Percentiles rank a stretch among this genome's conserved stretches.
phyloP scores from a whole-genome alignment of 169 alveolate genomes.

The Babesia sp. region DNA sequence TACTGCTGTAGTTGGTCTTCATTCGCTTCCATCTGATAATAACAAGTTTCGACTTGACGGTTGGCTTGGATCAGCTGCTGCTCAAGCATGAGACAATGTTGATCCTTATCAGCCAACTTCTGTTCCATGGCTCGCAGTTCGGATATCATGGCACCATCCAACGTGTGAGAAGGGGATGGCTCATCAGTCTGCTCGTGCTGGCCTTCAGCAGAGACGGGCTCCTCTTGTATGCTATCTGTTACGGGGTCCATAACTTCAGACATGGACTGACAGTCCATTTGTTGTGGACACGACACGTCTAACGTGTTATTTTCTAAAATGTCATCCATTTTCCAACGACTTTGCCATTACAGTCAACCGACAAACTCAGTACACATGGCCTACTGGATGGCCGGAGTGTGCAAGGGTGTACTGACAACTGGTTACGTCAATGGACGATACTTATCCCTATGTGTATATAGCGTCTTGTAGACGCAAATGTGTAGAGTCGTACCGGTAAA shows the following conservation, averaged over 20 bases:
- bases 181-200: not conserved
- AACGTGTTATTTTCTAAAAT: too few relatives aligned
- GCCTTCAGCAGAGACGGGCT: not conserved
- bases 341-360: too few relatives aligned
- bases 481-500: not conserved
- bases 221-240: not conserved
- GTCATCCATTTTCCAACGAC: too few relatives aligned
- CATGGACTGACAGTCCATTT: too few relatives aligned
- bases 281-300: too few relatives aligned
- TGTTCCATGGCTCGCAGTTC: not conserved
- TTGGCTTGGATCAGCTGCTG: slow-evolving; percentile 31
- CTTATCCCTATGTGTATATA: too few relatives aligned
- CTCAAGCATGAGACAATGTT: slow-evolving; percentile 6
- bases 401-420: too few relatives aligned
- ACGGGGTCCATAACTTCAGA: not conserved
- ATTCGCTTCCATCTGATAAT: slow-evolving; percentile 24
- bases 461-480: not conserved
- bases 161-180: too few relatives aligned
- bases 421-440: too few relatives aligned
- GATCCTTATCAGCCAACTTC: slow-evolving; percentile 21
- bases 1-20: not conserved
- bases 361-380: too few relatives aligned
- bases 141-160: not conserved
- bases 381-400: too few relatives aligned
- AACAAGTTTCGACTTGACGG: slow-evolving; percentile 25